Evolutionary conservation across 148 eudicot species (phyloP), one percentile per base, ranked within the genome.

Genomic region (Dysphania ambrosioides): DNA sequence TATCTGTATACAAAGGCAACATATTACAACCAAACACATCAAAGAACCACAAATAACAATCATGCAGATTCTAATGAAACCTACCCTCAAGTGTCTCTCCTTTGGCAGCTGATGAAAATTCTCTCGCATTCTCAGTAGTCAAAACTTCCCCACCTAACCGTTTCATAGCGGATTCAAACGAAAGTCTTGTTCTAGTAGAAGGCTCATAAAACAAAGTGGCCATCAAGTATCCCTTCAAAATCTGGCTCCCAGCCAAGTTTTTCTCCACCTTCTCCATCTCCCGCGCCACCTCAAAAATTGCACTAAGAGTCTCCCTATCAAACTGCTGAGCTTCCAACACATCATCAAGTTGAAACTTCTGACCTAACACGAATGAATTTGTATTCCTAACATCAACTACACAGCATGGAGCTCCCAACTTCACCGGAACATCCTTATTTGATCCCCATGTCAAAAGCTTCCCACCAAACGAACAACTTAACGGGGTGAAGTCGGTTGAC

Each of bases 91-190:
- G 96, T 16, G 97, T 95, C 86, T 95, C 98, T 79, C 97, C 97
- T 83, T 95, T 95, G 79, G 98, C 98, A 41, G 98, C 98, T 5
- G 98, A 95, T 24, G 98, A 95, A 74, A 92, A 95, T 77, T 95
- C 97, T 21, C 93, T 84, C 26, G 98, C 97, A 86, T 95, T 95
- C 86, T 95, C 98, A 27, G 97, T 95, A 4, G 98, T 92, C 85
- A 95, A 85, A 64, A 95, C 98, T 81, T 95, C 97, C 73, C 98
- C 98, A 57, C 98, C 97, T 78, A 95, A 82, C 59, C 98, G 80
- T 81, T 90, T 95, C 98, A 95, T 95, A 24, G 98, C 96, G 65
- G 98, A 95, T 70, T 95, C 98, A 80, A 95, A 95, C 10, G 98
- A 95, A 82, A 95, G 98, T 78, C 98, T 86, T 32, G 97, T 95